Conservation (phyloP, 2,329 filamentous ascomycete genomes). For the Aureobasidium sp. region DNA sequence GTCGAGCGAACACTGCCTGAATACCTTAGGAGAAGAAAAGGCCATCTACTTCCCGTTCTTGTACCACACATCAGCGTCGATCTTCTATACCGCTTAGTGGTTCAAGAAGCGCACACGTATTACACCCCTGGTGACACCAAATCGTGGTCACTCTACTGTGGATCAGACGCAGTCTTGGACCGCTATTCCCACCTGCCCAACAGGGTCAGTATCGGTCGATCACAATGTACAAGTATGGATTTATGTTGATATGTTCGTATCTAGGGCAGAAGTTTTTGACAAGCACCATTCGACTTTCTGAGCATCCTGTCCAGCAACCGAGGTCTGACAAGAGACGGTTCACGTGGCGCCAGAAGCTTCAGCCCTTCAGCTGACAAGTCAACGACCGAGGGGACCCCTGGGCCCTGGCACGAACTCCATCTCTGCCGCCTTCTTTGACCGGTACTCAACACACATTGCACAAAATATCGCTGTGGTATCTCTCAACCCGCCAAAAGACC, state of each 20-base stretch:
- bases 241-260: background rate
- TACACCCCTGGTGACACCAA: background rate
- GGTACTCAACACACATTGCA: background rate
- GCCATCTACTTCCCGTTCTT: background rate
- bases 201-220: background rate
- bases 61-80: background rate
- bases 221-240: background rate
- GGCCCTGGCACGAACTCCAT: background rate
- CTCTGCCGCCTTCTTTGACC: background rate
- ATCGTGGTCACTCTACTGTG: background rate
- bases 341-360: background rate
- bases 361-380: background rate
- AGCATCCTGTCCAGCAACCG: background rate
- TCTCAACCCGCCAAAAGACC: background rate
- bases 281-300: constrained; percentile 3
- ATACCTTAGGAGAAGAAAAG: background rate
- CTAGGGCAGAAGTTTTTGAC: background rate
- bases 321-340: background rate
- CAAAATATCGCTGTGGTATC: background rate
- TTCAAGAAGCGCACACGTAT: background rate
- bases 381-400: background rate
- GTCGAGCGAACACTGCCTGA: background rate
- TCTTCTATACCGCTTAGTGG: background rate
- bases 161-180: background rate
- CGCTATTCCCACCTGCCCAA: background rate